Evolutionary conservation across 805 yeast genomes (phyloP).

Genomic region (Ogataea methylovora): DNA sequence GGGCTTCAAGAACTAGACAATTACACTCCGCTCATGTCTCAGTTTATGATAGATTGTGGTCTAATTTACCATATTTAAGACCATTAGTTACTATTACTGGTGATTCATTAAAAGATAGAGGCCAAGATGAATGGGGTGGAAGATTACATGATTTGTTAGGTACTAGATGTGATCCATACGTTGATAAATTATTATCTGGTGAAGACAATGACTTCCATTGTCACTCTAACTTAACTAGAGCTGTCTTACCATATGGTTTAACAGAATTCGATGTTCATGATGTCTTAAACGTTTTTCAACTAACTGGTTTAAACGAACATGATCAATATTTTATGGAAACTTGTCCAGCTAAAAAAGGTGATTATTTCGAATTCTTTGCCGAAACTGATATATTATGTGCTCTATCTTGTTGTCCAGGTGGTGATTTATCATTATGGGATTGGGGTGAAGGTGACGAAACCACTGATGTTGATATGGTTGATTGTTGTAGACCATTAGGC

Average conservation of each 20-base stretch:
- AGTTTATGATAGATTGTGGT: slow-evolving; percentile 57
- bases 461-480: slow-evolving; percentile 43
- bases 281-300: slow-evolving; percentile 62
- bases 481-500: slow-evolving; percentile 55
- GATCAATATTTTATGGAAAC: slow-evolving; percentile 69
- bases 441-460: slow-evolving; percentile 56
- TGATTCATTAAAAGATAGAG: slow-evolving; percentile 47
- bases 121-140: slow-evolving; percentile 60
- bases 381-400: slow-evolving; percentile 60
- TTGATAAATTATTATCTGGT: slow-evolving; percentile 55
- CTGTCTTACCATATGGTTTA: slow-evolving; percentile 52
- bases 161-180: slow-evolving; percentile 65
- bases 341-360: slow-evolving; percentile 52
- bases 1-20: slow-evolving; percentile 67
- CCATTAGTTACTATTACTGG: slow-evolving; percentile 59
- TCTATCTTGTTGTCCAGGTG: slow-evolving; percentile 64
- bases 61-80: slow-evolving; percentile 55
- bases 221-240: slow-evolving; percentile 55
- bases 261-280: slow-evolving; percentile 64
- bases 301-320: slow-evolving; percentile 56
- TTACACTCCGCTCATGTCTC: slow-evolving; percentile 57
- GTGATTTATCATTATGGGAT: slow-evolving; percentile 61
- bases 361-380: slow-evolving; percentile 60
- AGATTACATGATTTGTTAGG: slow-evolving; percentile 60
- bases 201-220: slow-evolving; percentile 62